These are phyloP conservation scores for Toxicodendron radicans DNA, from an alignment of 345 rosid genomes.

Conservation along the genomic window DNA sequence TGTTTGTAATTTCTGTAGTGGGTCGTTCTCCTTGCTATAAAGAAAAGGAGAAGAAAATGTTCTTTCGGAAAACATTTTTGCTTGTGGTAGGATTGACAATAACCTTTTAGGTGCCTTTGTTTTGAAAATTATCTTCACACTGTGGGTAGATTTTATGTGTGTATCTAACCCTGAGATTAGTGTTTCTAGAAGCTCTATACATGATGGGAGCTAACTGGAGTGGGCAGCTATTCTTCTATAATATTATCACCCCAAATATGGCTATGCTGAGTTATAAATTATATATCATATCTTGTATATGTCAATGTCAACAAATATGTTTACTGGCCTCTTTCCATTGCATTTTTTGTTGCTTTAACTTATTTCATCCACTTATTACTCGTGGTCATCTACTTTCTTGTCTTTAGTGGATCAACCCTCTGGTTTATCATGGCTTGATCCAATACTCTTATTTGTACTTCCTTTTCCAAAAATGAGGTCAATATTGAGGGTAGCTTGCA, in stretches of 20 bases:
- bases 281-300: neutral
- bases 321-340: neutral
- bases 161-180: neutral
- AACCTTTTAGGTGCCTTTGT: neutral
- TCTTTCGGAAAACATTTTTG: neutral
- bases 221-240: neutral
- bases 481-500: neutral
- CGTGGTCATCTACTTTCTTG: neutral
- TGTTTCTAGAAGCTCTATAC: neutral
- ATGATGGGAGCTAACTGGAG: neutral
- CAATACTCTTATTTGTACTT: neutral
- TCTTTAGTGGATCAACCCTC: neutral
- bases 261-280: neutral
- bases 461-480: neutral
- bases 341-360: neutral
- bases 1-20: slow-evolving; percentile 11
- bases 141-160: neutral
- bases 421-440: slow-evolving; percentile 5
- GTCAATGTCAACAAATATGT: neutral
- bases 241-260: neutral
- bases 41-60: neutral
- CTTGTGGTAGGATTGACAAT: neutral
- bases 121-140: neutral
- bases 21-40: slow-evolving; percentile 3
- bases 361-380: neutral